Evolutionary conservation across 306 rosid species (phyloP), one percentile per base, ranked within the genome.

Genomic region (Vigna trinervia): DNA sequence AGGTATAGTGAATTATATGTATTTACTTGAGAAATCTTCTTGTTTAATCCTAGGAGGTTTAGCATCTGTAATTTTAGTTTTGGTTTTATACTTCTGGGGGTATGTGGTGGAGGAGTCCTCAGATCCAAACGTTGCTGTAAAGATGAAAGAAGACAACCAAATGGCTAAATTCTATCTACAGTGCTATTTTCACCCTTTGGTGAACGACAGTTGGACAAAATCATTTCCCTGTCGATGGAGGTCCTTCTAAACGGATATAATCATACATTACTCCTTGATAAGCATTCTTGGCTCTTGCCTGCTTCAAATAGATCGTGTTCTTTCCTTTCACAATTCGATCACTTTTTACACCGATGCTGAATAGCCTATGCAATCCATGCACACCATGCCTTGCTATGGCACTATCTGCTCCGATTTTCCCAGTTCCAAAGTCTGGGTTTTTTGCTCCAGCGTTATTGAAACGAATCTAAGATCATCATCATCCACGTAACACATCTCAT

Each of bases 351-450:
- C 74, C 58, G 20, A 92, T 43, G 78, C 82, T 88, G 76, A 81
- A 92, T 32, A 87, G 32, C 96, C 97, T 78, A 65, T 94, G 79
- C 73, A 92, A 77, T 5, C 98, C 98, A 79, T 94, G 96, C 30
- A 94, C 86, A 9, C 98, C 98, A 79, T 94, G 98, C 63, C 98
- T 89, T 9, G 98, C 90, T 26, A 94, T 94, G 14, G 98, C 91
- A 45, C 80, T 94, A 75, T 94, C 97, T 79, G 39, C 83, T 13
- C 97, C 97, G 4, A 94, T 80, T 17, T 36, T 45, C 12, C 92
- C 93, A 4, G 95, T 94, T 17, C 65, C 47, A 53, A 85, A 86
- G 41, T 81, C 78, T 2, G 86, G 79, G 1, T 48, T 81, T 13
- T 20, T 0, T 4, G 19, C 38, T 0, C 12, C 62, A 19, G 20